phyloP scores from a whole-genome alignment of 2,329 filamentous ascomycete genomes.

The Apiospora malaysiana region DNA sequence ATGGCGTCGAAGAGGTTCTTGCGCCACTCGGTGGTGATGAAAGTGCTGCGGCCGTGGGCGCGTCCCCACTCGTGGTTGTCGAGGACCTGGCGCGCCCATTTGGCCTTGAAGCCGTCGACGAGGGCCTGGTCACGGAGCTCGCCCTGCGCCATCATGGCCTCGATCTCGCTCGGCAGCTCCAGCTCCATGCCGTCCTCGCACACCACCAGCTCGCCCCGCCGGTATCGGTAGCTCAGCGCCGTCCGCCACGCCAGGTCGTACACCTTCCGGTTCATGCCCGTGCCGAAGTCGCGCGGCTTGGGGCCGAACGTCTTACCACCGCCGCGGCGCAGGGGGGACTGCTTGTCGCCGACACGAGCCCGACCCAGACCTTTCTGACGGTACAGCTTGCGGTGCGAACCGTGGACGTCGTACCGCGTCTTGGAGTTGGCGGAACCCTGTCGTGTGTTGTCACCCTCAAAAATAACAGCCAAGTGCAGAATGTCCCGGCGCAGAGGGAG shows the following conservation, averaged over 20 bases:
- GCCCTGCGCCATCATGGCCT: slow-evolving; percentile 43
- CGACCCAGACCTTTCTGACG: slow-evolving; percentile 86
- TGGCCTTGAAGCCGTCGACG: slow-evolving; percentile 61
- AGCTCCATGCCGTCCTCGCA: slow-evolving; percentile 81
- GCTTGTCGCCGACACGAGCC: slow-evolving; percentile 80
- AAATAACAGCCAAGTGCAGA: slow-evolving; percentile 89
- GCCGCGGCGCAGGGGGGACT: slow-evolving; percentile 81
- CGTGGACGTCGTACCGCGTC: slow-evolving; percentile 82
- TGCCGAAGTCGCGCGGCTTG: slow-evolving; percentile 88
- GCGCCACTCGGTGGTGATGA: slow-evolving; percentile 70
- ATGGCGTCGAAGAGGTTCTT: slow-evolving; percentile 71
- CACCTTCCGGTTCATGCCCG: slow-evolving; percentile 81
- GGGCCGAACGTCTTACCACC: slow-evolving; percentile 93
- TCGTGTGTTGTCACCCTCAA: slow-evolving; percentile 87
- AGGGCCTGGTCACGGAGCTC: slow-evolving; percentile 52
- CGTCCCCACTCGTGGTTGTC: slow-evolving; percentile 72
- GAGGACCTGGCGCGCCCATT: slow-evolving; percentile 73
- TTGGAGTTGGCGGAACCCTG: slow-evolving; percentile 86
- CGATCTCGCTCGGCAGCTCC: slow-evolving; percentile 56
- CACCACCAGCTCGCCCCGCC: slow-evolving; percentile 84
- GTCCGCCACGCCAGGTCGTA: slow-evolving; percentile 97
- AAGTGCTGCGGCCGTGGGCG: slow-evolving; percentile 71
- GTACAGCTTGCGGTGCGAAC: slow-evolving; percentile 80
- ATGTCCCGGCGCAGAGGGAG: slow-evolving; percentile 90
- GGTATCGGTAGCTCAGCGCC: slow-evolving; percentile 89